Percentiles rank a stretch among this genome's conserved stretches.
These are phyloP conservation scores for Gossypium thurberi DNA, from an alignment of 345 rosid species.

Conservation along the genomic window DNA sequence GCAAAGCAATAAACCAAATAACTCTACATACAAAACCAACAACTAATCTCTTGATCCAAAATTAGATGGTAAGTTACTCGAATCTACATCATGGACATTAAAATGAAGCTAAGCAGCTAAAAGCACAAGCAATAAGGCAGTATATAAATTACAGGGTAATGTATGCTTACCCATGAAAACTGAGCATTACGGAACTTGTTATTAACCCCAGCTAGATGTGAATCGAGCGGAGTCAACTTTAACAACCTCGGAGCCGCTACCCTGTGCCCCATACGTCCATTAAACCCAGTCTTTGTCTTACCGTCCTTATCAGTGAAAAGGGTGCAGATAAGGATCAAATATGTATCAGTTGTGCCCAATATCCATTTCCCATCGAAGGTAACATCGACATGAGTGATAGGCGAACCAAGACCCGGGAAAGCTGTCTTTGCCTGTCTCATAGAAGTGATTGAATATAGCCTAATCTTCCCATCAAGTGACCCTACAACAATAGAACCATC, in stretches of 20 bases:
- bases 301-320: conserved; percentile 85
- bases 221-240: conserved; percentile 78
- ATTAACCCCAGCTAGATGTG: conserved; percentile 81
- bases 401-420: conserved; percentile 97
- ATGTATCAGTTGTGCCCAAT: conserved; percentile 90
- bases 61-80: neutral
- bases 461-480: conserved; percentile 92
- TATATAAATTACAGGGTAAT: neutral
- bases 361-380: conserved; percentile 99
- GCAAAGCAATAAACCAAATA: no score
- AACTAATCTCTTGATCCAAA: neutral
- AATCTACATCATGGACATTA: neutral
- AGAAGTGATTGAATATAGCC: conserved; percentile 75
- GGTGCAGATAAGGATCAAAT: conserved; percentile 81
- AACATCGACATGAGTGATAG: conserved; percentile 92
- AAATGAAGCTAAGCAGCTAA: neutral
- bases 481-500: conserved; percentile 99
- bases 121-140: conserved; percentile 2
- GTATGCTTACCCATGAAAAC: conserved; percentile 80
- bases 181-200: conserved; percentile 88
- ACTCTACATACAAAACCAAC: neutral
- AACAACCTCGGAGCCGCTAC: conserved; percentile 94
- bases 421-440: conserved; percentile 99
- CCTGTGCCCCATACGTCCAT: conserved; percentile 95
- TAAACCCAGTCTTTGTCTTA: conserved; percentile 81